Evolutionary conservation across 202 grass and related monocot species (phyloP), one percentile per base, ranked within the genome.

Genomic region (Dendrocalamus latiflorus): DNA sequence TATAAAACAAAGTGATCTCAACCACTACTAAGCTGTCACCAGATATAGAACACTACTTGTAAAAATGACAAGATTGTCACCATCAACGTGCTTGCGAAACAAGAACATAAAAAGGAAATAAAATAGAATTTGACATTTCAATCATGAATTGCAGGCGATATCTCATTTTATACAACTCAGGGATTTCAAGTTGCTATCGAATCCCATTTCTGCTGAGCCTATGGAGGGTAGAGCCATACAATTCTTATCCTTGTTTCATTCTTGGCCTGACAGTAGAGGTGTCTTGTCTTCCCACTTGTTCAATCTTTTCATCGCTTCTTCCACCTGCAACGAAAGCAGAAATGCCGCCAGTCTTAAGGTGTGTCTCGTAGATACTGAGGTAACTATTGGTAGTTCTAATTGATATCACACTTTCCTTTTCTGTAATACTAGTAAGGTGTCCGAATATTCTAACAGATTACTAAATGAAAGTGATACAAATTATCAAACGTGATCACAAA

Each of bases 291-390:
- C 81, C 91, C 91, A 93, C 60, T 93, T 93, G 33, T 85, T 67
- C 9, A 93, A 70, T 70, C 91, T 86, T 78, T 90, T 87, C 16
- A 58, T 43, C 3, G 91, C 80, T 84, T 93, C 81, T 51, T 77
- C 76, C 36, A 93, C 91, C 91, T 93, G 74, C 34, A 79, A 15
- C 5, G 0, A 13, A 41, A 66, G 4, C 0, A 62, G 3, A 72
- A 48, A 45, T 2, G 13, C 38, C 6, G 6, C 45, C 1, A 16
- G 4, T 45, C 15, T 76, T 76, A 38, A 33, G 20, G 22, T 30
- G 1, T 38, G n/a, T n/a, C 50, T 51, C 69, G 6, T 50, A 30
- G 15, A 12, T 22, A 37, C 17, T 8, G 30, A 37, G 14, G 30
- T 36, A 37, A 34, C 14, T 33, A 33, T 30, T 63, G 13, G 59